Base-by-base conservation (phyloP, 805 yeast genomes). In the Candida ficus region DNA sequence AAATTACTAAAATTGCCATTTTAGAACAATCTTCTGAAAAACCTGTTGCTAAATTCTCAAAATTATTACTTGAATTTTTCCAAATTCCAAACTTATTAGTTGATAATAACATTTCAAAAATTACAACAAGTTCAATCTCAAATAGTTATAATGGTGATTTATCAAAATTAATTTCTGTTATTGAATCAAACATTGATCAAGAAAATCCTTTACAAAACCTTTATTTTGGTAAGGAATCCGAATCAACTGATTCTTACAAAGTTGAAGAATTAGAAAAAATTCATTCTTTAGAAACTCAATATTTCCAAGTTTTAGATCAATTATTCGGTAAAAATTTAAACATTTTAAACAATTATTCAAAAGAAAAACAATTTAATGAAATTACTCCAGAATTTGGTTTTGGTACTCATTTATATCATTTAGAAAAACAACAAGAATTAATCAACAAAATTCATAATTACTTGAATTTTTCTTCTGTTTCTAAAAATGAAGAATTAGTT, bases 381-480 rank as follows among this genome's bases (percentile, higher is more conserved):
- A 56, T 78, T 16, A 75, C 78, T 38, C 98, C 97, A 19, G 97
- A 89, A 63, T 90, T 68, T 56, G 96, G 96, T 8, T 86, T 75
- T 50, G 98, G 98, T 61, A 65, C 76, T 21, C 88, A 71, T 57
- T 62, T 89, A 50, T 75, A 73, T 38, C 64, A 65, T 29, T 73
- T 76, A 51, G 78, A 78, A 49, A 70, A 73, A 46, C 73, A 75
- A 40, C 54, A 60, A 21, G 61, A 64, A 21, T 67, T 82, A 47
- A 51, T 74, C 13, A 54, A 61, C 9, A 55, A 69, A 37, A 76
- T 79, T 8, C 66, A 69, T 46, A 54, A 61, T 18, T 66, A 80
- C 5, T 63, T 77, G 13, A 43, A 43, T 34, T 39, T 43, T 1
- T 23, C 23, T n/a, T 32, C 46, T 20, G 42, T 39, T 36, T 36